Evolutionary conservation across 1,284 basidiomycete species (phyloP).

Genomic region (Schizophyllum commune): DNA sequence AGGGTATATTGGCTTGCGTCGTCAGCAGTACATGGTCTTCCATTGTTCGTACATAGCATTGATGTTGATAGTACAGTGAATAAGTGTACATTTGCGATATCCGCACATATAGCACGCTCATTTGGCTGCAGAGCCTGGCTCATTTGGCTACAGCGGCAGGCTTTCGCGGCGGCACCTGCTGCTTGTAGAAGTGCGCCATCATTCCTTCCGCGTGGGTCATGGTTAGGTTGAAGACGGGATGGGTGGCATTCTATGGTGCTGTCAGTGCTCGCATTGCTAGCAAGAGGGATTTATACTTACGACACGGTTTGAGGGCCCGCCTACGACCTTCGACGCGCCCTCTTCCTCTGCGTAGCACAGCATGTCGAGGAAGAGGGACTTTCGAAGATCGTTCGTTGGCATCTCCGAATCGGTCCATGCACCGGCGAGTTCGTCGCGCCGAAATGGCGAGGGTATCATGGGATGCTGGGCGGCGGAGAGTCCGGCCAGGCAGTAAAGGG

Average conservation of each 20-base stretch:
- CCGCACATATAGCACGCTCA: background rate
- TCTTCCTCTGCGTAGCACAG: conserved; percentile 77
- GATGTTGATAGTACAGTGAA: too few species aligned
- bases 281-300: conserved; percentile 36
- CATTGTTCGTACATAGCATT: too few species aligned
- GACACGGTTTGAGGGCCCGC: conserved; percentile 59
- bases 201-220: conserved; percentile 67
- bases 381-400: conserved; percentile 35
- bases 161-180: conserved; percentile 31
- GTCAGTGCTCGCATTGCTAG: background rate
- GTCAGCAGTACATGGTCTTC: background rate
- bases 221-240: conserved; percentile 83
- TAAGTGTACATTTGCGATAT: too few species aligned
- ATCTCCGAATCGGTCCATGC: conserved; percentile 35
- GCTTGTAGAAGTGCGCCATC: conserved; percentile 73
- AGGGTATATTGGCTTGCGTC: background rate
- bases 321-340: conserved; percentile 52
- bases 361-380: conserved; percentile 47
- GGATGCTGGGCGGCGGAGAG: conserved; percentile 83
- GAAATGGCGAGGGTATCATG: conserved; percentile 42
- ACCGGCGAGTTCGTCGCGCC: conserved; percentile 33
- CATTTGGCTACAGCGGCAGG: background rate
- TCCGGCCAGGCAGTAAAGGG: conserved; percentile 84
- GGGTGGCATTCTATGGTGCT: conserved; percentile 71
- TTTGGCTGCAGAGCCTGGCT: background rate